Base-by-base conservation (phyloP, 257 asterid species). In the Penstemon newberryi region DNA sequence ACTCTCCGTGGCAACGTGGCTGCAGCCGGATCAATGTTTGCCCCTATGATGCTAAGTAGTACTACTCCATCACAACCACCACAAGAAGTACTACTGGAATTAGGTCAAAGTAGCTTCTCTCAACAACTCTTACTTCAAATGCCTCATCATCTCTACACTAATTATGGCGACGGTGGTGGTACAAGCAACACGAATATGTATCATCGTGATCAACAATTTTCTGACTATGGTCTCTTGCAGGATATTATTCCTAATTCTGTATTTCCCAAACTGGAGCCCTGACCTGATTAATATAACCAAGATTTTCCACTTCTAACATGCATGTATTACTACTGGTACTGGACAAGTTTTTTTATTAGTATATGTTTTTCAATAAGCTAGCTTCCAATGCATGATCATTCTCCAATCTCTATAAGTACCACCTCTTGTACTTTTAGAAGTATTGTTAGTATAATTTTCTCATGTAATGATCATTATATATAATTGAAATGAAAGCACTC, bases 1-100 rank as follows among this genome's bases (percentile, higher is more conserved):
- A 82, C 76, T 18, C 86, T 84, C 57, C 83, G 96, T 0, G 95
- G 95, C 2, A 71, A 58, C 46, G 77, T 65, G 38, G 75, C 67
- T 39, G 70, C 18, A 15, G 18, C 75, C 50, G 79, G 76, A 47
- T 25, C 33, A 25, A 71, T 80, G 39, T 53, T 80, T 6, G 39
- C 69, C 53, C 72, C 73, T 11, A 56, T 79, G 10, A 61, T 74
- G 80, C 46, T 70, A 9, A 43, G 64, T 10, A 1, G 33, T 25
- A 25, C 33, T 2, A 25, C 33, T 1, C 33, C 33, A 25, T 2
- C 33, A 25, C 33, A 1, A 25, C 33, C 33, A 25, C 69, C 63
- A 62, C 73, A 59, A 18, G 8, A 63, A 3, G 7, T 54, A 25
- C 44, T 62, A 7, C 15, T 70, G 56, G 79, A 75, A 33, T 70